phyloP scores from a whole-genome alignment of 202 grass and related monocot genomes.

The Zizania palustris region DNA sequence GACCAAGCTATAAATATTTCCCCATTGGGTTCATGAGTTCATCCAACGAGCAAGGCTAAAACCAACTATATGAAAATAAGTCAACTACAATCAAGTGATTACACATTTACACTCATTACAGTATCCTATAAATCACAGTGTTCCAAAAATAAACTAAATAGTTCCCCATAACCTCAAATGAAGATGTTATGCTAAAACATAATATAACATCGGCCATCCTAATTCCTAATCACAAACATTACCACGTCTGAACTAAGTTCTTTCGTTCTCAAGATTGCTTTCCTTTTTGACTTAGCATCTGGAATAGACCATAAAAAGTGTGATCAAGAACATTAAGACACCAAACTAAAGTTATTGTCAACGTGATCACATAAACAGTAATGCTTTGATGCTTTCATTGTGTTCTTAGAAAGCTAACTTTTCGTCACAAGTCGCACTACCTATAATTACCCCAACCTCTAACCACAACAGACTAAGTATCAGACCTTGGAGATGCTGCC shows the following conservation, averaged over 20 bases:
- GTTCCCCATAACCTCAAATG: neutral
- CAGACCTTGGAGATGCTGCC: constrained; percentile 95
- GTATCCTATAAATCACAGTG: neutral
- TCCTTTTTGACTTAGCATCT: neutral
- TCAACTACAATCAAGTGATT: constrained; percentile 19
- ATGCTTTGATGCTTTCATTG: neutral
- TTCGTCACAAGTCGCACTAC: neutral
- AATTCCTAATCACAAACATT: neutral
- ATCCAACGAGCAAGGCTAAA: neutral
- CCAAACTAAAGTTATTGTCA: neutral
- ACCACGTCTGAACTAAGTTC: neutral
- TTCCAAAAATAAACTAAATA: constrained; percentile 26
- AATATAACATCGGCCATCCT: neutral
- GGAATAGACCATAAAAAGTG: constrained; percentile 23
- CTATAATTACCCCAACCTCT: constrained; percentile 1
- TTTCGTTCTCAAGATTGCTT: neutral
- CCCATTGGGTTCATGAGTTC: constrained; percentile 10
- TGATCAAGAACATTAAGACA: constrained; percentile 16
- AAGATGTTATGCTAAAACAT: neutral
- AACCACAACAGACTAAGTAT: constrained; percentile 9
- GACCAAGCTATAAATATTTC: constrained; percentile 9
- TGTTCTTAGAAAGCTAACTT: neutral
- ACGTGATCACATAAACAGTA: neutral
- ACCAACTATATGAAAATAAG: constrained; percentile 10
- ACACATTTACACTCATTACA: too few relatives aligned